Evolutionary conservation across 768 basidiomycete genomes (phyloP), one percentile per base, ranked within the genome.

Genomic region (Coprinellus micaceus): DNA sequence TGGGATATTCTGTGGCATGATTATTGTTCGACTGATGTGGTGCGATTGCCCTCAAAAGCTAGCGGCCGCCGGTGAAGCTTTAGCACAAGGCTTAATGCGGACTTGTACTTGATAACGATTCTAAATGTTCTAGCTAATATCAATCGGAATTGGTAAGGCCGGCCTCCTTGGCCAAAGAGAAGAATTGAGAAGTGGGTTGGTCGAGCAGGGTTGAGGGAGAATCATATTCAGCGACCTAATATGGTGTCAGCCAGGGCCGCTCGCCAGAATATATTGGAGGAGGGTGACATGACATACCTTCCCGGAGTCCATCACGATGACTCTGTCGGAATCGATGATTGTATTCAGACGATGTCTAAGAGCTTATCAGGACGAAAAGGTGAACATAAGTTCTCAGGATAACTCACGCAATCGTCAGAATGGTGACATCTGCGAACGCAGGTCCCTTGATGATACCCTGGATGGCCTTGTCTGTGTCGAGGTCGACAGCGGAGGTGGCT

Each of bases 401-500:
- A 48, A 78, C 83, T 64, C 73, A 91, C 84, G 91, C 91, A 63
- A 94, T 92, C 13, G 91, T 94, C 52, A 96, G 70, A 55, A 94
- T 92, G 11, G 93, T 94, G 13, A 89, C 85, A 56, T 87, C 72
- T 2, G 78, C 71, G 66, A 95, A 96, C 28, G 87, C 81, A 3
- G 86, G 80, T 6, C 93, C 91, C 25, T 84, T 81, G 45, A 96
- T 89, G 59, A 94, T 93, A 11, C 86, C 84, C 74, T 97, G 94
- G 60, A 95, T 90, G 26, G 88, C 88, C 56, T 81, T 81, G 66
- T 96, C 94, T 9, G 93, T 95, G 65, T 95, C 91, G 30, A 94
- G 74, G 69, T 95, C 94, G 49, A 95, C 91, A 19, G 92, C 91
- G 36, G 87, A 91, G 4, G 92, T 95, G 2, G 92, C 90, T 89